A percentile compares a stretch with the other conserved stretches of the same genome.
Evolutionary conservation across 2,329 filamentous ascomycete species (phyloP).

Genomic region (Fusarium xyrophilum): DNA sequence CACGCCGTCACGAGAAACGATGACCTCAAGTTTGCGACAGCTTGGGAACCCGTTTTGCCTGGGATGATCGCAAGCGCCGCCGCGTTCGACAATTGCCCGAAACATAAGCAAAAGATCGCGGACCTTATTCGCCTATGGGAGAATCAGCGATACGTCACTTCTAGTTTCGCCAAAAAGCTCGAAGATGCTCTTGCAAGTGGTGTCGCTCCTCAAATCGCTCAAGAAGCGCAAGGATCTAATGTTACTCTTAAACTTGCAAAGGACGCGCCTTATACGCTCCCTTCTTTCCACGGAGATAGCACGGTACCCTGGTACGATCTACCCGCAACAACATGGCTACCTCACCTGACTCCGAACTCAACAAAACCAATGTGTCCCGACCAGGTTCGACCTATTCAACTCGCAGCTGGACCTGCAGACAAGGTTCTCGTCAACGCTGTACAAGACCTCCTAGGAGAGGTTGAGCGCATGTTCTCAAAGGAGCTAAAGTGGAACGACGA

Average conservation of each 20-base stretch:
- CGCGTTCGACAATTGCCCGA: slow-evolving; percentile 66
- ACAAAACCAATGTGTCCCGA: slow-evolving; percentile 74
- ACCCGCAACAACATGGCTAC: slow-evolving; percentile 81
- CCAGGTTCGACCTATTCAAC: slow-evolving; percentile 73
- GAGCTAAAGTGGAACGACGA: slow-evolving; percentile 57
- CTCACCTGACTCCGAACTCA: slow-evolving; percentile 78
- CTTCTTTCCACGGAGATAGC: slow-evolving; percentile 77
- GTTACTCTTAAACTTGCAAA: slow-evolving; percentile 54
- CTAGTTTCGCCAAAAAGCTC: slow-evolving; percentile 63
- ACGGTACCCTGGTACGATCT: slow-evolving; percentile 80
- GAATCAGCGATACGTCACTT: slow-evolving; percentile 67
- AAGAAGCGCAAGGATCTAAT: slow-evolving; percentile 31
- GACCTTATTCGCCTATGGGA: slow-evolving; percentile 74
- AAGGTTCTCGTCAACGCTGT: slow-evolving; percentile 71
- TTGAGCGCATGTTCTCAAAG: slow-evolving; percentile 70
- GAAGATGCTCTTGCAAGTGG: slow-evolving; percentile 60
- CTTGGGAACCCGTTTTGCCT: slow-evolving; percentile 65
- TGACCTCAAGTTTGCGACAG: slow-evolving; percentile 60
- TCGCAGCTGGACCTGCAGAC: slow-evolving; percentile 72
- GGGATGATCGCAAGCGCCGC: slow-evolving; percentile 67
- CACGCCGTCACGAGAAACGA: slow-evolving; percentile 65
- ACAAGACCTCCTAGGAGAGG: slow-evolving; percentile 72
- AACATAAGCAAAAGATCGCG: slow-evolving; percentile 69
- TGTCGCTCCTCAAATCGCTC: slow-evolving; percentile 33
- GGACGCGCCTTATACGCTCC: slow-evolving; percentile 72